Evolutionary conservation across 345 rosid genomes (phyloP).

Genomic region (Brassica carinata): DNA sequence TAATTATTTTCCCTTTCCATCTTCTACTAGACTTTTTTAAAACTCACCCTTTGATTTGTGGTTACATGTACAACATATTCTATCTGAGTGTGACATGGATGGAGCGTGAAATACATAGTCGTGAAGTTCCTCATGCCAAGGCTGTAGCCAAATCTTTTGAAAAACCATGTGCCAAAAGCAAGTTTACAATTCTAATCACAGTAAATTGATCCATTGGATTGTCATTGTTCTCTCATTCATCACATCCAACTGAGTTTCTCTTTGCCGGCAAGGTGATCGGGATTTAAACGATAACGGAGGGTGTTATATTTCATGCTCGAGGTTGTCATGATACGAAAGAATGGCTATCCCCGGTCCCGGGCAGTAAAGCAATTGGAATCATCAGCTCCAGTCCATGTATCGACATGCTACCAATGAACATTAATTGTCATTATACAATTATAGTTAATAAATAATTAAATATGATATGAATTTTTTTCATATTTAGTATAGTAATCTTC

Average conservation of each 20-base stretch:
- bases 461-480: neutral
- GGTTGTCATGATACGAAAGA: neutral
- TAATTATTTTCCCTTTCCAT: neutral
- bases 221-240: too few relatives aligned
- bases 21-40: neutral
- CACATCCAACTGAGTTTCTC: too few relatives aligned
- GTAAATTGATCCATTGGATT: too few relatives aligned
- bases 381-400: conserved; percentile 79
- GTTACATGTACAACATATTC: neutral
- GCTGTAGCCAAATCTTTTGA: too few relatives aligned
- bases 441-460: neutral
- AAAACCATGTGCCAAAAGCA: too few relatives aligned
- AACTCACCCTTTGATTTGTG: neutral
- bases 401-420: conserved; percentile 54
- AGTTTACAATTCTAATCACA: too few relatives aligned
- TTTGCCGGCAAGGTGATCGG: too few relatives aligned
- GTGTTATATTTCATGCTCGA: too few relatives aligned
- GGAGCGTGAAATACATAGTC: neutral
- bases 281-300: too few relatives aligned
- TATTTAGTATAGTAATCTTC: neutral
- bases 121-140: neutral
- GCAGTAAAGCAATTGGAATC: conserved; percentile 80
- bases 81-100: neutral
- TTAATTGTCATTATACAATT: neutral
- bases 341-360: conserved; percentile 54